Percentiles rank a stretch among this genome's conserved stretches.
These are phyloP conservation scores for Thelonectria blattea DNA, from an alignment of 2,329 filamentous ascomycete species.

Conservation along the genomic window DNA sequence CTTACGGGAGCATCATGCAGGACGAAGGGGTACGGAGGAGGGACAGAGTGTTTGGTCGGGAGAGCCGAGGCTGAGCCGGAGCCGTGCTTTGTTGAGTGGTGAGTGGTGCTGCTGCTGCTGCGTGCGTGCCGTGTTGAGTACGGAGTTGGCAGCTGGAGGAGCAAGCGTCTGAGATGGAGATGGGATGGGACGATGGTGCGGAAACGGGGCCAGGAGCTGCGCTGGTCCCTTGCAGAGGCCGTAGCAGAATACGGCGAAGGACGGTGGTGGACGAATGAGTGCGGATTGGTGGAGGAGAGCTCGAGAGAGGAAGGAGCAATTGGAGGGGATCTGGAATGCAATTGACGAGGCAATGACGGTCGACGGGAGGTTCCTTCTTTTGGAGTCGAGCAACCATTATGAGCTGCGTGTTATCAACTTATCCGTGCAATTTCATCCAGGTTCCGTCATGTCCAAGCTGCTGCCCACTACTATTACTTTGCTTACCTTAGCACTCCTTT, in stretches of 20 bases:
- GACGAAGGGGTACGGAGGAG: slow-evolving; percentile 25
- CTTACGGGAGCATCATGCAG: slow-evolving; percentile 33
- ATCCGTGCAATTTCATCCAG: not conserved
- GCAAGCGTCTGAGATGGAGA: slow-evolving; percentile 16
- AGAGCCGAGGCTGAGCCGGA: slow-evolving; percentile 19
- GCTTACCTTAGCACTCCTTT: not conserved
- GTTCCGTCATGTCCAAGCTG: not conserved
- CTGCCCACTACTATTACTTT: not conserved
- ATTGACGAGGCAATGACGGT: not conserved
- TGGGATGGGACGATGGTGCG: slow-evolving; percentile 20
- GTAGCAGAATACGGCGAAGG: not conserved
- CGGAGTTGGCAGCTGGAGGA: slow-evolving; percentile 1
- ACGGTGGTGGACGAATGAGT: slow-evolving; percentile 14
- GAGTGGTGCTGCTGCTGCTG: slow-evolving; percentile 1
- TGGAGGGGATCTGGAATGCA: not conserved
- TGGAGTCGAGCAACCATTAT: not conserved
- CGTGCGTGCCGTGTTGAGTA: slow-evolving; percentile 11
- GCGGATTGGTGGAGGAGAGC: not conserved
- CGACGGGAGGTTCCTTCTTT: not conserved
- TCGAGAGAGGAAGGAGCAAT: not conserved
- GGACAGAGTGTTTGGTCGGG: not conserved
- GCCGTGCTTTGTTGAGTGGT: not conserved
- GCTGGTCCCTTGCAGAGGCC: slow-evolving; percentile 21
- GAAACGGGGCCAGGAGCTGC: slow-evolving; percentile 11
- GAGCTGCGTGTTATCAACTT: not conserved